Base-by-base conservation (phyloP, 2,329 filamentous ascomycete genomes). In the Dendryphion nanum region DNA sequence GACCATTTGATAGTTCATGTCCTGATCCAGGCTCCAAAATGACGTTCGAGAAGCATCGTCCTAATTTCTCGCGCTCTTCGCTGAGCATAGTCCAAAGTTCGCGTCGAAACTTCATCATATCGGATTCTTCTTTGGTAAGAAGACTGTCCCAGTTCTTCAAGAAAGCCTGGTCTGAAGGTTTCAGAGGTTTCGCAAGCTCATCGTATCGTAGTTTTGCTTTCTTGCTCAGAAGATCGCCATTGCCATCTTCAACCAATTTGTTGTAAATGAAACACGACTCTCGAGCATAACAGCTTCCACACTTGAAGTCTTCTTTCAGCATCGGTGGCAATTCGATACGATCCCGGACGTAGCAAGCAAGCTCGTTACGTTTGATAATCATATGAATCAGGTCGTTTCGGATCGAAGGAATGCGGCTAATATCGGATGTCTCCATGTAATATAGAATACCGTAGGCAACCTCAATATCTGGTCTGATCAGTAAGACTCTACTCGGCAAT, bases 41-140 rank as follows among this genome's bases (percentile, higher is more conserved):
- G 14, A 98, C 83, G 51, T 91, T 84, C 7, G 87, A 81, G 63
- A 97, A 97, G 63, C 93, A 97, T 38, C 91, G 81, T 2, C 90
- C 90, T 7, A 91, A 75, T 55, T 85, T 86, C 64, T 98, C 89
- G 32, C 93, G 83, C 61, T 97, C 89, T 1, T 73, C 75, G 61
- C 93, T 96, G 16, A 90, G 71, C 86, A 98, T 94, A 0, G 90
- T 96, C 93, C 93, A 98, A 2, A 98, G 72, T 61, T 98, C 93
- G 48, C 89, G 78, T 45, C 89, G 82, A 47, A 89, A 85, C 56
- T 86, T 94, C 60, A 93, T 85, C 58, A 86, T 82, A 55, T 95
- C 89, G 53, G 85, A 88, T 63, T 98, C 93, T 70, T 98, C 93
- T 61, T 93, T 93, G 0, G 91, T 97, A 24, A 98, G 73, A 12